Evolutionary conservation across 2,329 filamentous ascomycete genomes (phyloP).

Genomic region (Alternaria sp.): DNA sequence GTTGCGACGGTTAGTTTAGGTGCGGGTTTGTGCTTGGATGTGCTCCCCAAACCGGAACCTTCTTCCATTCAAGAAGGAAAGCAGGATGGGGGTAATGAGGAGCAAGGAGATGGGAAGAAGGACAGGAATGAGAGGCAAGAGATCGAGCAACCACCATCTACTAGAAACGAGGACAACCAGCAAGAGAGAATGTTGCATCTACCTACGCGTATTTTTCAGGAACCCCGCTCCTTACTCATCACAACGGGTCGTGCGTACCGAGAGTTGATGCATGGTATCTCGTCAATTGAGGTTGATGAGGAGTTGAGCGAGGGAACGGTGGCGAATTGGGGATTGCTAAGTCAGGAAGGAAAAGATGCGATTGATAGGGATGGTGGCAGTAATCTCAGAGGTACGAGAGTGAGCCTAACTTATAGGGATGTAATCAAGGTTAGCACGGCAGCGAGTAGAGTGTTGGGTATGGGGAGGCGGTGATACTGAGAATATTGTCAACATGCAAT

Average conservation of each 20-base stretch:
- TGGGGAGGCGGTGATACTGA: constrained; percentile 4
- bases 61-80: constrained; percentile 36
- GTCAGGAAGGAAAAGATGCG: constrained; percentile 52
- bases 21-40: constrained; percentile 77
- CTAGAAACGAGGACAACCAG: not conserved
- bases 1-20: constrained; percentile 93
- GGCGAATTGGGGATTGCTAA: constrained; percentile 76
- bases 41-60: constrained; percentile 60
- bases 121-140: not conserved
- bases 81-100: constrained; percentile 53
- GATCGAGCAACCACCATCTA: not conserved
- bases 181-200: constrained; percentile 19
- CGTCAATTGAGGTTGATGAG: constrained; percentile 70
- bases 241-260: constrained; percentile 75
- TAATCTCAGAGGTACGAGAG: constrained; percentile 68
- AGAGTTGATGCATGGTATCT: constrained; percentile 78
- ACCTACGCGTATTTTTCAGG: constrained; percentile 74
- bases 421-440: constrained; percentile 65
- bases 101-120: not conserved
- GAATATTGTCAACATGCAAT: not conserved
- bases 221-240: constrained; percentile 80
- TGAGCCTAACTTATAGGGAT: constrained; percentile 85
- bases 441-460: constrained; percentile 44
- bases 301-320: constrained; percentile 66
- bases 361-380: constrained; percentile 58